These are phyloP conservation scores for Lentinula aciculospora DNA, from an alignment of 768 basidiomycete species.

Conservation along the genomic window DNA sequence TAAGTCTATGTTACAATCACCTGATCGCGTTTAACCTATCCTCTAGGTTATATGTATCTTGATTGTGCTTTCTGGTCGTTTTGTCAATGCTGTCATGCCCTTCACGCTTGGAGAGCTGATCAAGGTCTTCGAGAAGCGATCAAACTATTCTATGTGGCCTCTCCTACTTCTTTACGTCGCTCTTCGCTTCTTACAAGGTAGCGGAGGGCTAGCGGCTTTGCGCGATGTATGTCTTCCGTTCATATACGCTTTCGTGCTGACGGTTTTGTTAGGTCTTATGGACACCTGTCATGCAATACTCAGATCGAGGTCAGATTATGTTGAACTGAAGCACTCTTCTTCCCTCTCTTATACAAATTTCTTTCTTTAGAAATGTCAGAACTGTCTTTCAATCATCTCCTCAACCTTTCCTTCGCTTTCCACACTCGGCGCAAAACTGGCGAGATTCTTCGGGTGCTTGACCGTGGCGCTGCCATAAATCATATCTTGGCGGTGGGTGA, in stretches of 20 bases:
- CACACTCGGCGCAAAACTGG: slow-evolving; percentile 82
- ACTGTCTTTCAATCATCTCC: slow-evolving; percentile 79
- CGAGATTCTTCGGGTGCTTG: slow-evolving; percentile 76
- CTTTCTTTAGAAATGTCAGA: slow-evolving; percentile 67
- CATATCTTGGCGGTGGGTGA: slow-evolving; percentile 58
- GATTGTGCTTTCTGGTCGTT: slow-evolving; percentile 66
- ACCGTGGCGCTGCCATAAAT: slow-evolving; percentile 84
- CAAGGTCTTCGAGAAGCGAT: slow-evolving; percentile 41
- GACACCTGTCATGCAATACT: slow-evolving; percentile 88
- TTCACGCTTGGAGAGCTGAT: slow-evolving; percentile 66
- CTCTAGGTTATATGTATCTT: slow-evolving; percentile 58
- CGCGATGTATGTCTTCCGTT: slow-evolving; percentile 37
- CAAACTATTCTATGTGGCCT: slow-evolving; percentile 54
- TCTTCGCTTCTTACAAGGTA: slow-evolving; percentile 70
- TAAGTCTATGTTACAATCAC: slow-evolving; percentile 26
- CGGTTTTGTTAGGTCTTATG: slow-evolving; percentile 49
- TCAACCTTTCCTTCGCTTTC: slow-evolving; percentile 83
- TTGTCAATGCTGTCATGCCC: slow-evolving; percentile 73
- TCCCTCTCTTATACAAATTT: slow-evolving; percentile 1
- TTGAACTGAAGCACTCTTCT: neutral
- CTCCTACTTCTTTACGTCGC: slow-evolving; percentile 63
- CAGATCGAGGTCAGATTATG: slow-evolving; percentile 54
- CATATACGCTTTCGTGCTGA: neutral
- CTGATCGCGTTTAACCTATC: slow-evolving; percentile 2
- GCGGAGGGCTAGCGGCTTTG: slow-evolving; percentile 68